Percentiles rank a stretch among this genome's conserved stretches.
Conservation (phyloP, 2,329 filamentous ascomycete genomes). For the Apiospora malaysiana region DNA sequence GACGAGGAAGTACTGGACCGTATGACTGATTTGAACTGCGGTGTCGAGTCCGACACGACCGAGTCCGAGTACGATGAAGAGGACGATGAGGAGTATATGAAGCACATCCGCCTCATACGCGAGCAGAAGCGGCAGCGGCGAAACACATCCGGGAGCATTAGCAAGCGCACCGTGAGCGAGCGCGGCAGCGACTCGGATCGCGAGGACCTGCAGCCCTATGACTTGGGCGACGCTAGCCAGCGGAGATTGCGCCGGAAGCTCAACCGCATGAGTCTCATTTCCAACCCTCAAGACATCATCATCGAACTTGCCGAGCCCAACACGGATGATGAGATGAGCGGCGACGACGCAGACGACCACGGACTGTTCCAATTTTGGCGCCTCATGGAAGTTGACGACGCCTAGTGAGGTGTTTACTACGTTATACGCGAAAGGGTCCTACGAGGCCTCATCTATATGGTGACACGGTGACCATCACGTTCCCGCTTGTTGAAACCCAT, state of each 20-base stretch:
- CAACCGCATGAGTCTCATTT: constrained; percentile 39
- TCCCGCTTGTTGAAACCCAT: background rate
- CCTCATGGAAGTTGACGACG: constrained; percentile 41
- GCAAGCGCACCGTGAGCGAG: constrained; percentile 44
- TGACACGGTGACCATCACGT: background rate
- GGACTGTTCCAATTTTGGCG: constrained; percentile 41
- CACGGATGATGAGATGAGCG: constrained; percentile 39
- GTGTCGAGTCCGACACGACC: constrained; percentile 32
- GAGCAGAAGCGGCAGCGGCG: constrained; percentile 36
- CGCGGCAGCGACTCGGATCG: constrained; percentile 41
- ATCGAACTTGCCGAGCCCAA: constrained; percentile 42
- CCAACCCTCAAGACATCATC: constrained; percentile 38
- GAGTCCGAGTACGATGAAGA: constrained; percentile 24
- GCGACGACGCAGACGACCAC: constrained; percentile 38
- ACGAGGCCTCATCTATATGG: background rate
- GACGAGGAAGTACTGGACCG: background rate
- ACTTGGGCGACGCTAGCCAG: constrained; percentile 31
- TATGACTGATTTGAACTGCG: background rate
- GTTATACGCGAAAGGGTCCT: background rate
- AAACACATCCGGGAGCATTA: constrained; percentile 42
- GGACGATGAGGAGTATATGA: constrained; percentile 29
- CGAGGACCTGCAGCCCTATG: constrained; percentile 40
- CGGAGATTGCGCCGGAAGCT: constrained; percentile 39
- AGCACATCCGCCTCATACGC: constrained; percentile 31
- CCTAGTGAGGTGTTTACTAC: constrained; percentile 29